A percentile compares a stretch with the other conserved stretches of the same genome.
phyloP scores from a whole-genome alignment of 2,329 filamentous ascomycete genomes.

The Bipolaris bicolor region DNA sequence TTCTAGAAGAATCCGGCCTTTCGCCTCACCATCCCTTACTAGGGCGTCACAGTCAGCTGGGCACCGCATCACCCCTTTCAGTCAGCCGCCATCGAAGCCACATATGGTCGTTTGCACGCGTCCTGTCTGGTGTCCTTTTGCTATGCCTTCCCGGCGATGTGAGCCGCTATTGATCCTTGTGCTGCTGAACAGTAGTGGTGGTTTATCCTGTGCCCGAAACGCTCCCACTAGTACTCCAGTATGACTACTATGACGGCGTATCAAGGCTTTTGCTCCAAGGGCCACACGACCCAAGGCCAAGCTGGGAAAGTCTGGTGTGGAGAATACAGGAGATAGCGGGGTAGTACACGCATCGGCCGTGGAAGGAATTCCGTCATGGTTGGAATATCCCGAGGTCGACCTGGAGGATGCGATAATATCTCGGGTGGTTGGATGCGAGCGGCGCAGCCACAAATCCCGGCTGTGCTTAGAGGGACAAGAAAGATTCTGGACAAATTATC shows the following conservation, averaged over 20 bases:
- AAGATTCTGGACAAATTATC: not conserved
- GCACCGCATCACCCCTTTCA: conserved; percentile 11
- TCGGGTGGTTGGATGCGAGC: conserved; percentile 64
- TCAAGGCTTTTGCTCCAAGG: not conserved
- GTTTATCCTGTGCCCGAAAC: not conserved
- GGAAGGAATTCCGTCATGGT: conserved; percentile 23
- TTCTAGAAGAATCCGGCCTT: conserved; percentile 9
- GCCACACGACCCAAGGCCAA: conserved; percentile 1
- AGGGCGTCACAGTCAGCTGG: conserved; percentile 27
- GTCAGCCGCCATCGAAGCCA: conserved; percentile 12
- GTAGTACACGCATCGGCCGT: conserved; percentile 27
- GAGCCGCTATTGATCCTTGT: not conserved
- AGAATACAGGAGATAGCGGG: conserved; percentile 19
- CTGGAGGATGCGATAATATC: conserved; percentile 33
- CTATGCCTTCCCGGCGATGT: not conserved
- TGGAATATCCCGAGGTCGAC: conserved; percentile 25
- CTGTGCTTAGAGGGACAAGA: conserved; percentile 53
- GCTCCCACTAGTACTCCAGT: conserved; percentile 1
- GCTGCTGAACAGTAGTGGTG: not conserved
- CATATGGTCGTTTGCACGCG: conserved; percentile 4
- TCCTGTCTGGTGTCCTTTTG: not conserved
- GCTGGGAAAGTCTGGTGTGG: conserved; percentile 8
- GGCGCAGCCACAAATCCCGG: conserved; percentile 45
- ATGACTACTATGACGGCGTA: conserved; percentile 2
- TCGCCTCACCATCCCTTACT: conserved; percentile 22